These are phyloP conservation scores for Macrolepiota fuliginosa DNA, from an alignment of 768 basidiomycete genomes.

Conservation along the genomic window DNA sequence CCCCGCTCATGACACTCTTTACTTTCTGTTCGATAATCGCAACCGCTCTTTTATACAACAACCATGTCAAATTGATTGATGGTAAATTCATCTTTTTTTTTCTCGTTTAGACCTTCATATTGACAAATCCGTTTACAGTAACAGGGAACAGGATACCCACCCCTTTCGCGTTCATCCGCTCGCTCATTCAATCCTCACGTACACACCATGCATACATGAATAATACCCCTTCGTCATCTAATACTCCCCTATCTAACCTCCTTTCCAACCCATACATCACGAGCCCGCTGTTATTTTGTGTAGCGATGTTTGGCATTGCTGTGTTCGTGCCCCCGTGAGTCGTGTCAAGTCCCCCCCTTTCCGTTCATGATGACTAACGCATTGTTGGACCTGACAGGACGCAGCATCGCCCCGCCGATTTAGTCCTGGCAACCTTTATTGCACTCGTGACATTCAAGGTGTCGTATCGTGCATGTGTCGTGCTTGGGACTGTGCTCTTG, in stretches of 20 bases:
- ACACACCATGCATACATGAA: slow-evolving; percentile 17
- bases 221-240: slow-evolving; percentile 30
- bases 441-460: slow-evolving; percentile 78
- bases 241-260: slow-evolving; percentile 34
- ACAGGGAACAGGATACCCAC: slow-evolving; percentile 64
- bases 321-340: slow-evolving; percentile 56
- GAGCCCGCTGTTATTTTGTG: slow-evolving; percentile 58
- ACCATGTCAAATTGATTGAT: slow-evolving; percentile 62
- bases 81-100: slow-evolving; percentile 38
- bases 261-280: slow-evolving; percentile 76
- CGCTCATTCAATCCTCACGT: slow-evolving; percentile 35
- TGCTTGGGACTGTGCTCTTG: slow-evolving; percentile 82
- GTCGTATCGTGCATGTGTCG: slow-evolving; percentile 80
- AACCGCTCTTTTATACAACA: slow-evolving; percentile 57
- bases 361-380: neutral
- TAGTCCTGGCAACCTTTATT: slow-evolving; percentile 77
- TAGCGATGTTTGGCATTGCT: slow-evolving; percentile 52
- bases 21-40: slow-evolving; percentile 55
- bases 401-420: slow-evolving; percentile 75
- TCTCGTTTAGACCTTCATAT: neutral
- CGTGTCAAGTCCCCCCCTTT: neutral
- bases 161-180: slow-evolving; percentile 44
- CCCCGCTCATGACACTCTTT: slow-evolving; percentile 51
- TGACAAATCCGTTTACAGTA: slow-evolving; percentile 30
- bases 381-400: slow-evolving; percentile 20